Evolutionary conservation across 257 asterid genomes (phyloP).

Genomic region (Petunia secreta): DNA sequence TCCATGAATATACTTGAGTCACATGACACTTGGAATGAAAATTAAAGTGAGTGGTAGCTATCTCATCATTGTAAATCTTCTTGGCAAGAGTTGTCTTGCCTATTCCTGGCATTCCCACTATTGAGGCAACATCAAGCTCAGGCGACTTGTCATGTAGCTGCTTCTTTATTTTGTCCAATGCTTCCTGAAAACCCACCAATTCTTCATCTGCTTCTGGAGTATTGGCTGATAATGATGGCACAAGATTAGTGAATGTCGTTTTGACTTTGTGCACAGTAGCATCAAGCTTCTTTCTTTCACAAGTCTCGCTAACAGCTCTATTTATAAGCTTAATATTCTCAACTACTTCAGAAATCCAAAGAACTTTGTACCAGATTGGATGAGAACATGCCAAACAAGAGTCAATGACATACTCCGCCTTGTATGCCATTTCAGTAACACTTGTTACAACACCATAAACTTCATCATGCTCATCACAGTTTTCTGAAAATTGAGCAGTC

Average conservation of each 20-base stretch:
- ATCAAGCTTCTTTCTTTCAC: background rate
- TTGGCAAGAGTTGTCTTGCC: background rate
- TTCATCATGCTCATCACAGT: background rate
- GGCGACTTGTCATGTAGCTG: background rate
- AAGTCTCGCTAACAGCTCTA: too few species aligned
- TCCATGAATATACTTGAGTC: conserved; percentile 3
- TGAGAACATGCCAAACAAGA: background rate
- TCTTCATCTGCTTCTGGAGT: background rate
- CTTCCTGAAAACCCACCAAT: background rate
- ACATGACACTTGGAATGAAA: background rate
- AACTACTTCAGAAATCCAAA: background rate
- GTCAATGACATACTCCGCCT: background rate
- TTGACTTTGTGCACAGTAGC: background rate
- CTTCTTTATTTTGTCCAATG: background rate
- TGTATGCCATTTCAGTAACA: background rate
- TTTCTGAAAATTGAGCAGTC: background rate
- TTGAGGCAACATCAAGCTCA: background rate
- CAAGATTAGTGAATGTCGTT: background rate
- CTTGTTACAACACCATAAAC: too few species aligned
- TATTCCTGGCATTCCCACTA: background rate
- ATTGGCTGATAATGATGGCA: too few species aligned
- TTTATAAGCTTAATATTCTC: background rate
- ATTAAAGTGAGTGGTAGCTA: background rate
- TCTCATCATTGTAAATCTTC: background rate
- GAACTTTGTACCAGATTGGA: background rate